Conservation (phyloP, 805 yeast genomes). For the Wickerhamiella parazyma region DNA sequence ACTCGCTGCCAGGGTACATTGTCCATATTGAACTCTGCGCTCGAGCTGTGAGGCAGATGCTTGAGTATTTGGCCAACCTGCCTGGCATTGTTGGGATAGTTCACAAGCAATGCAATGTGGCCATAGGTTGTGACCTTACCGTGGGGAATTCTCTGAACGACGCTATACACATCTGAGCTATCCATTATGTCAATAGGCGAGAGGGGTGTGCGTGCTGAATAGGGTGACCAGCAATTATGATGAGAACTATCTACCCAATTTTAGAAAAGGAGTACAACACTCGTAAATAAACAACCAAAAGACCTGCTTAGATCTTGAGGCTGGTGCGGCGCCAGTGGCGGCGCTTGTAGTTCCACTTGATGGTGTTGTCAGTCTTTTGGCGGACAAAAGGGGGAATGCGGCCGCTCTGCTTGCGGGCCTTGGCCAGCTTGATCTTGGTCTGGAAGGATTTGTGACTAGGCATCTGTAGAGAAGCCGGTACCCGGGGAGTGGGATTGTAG, state of each 20-base stretch:
- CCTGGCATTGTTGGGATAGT: conserved; percentile 52
- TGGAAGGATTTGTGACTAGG: conserved; percentile 76
- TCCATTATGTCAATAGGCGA: not conserved
- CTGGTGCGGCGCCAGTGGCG: conserved; percentile 99
- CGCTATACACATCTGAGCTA: conserved; percentile 35
- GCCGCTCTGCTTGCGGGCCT: conserved; percentile 98
- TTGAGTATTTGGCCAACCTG: conserved; percentile 65
- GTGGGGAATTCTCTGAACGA: conserved; percentile 40
- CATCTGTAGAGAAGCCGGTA: conserved; percentile 11
- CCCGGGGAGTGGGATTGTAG: conserved; percentile 1
- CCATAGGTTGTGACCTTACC: conserved; percentile 65
- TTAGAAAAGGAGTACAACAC: conserved; percentile 1
- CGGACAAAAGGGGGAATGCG: conserved; percentile 99
- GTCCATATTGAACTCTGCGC: conserved; percentile 22
- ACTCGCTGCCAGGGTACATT: conserved; percentile 77
- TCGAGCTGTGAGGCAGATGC: conserved; percentile 27
- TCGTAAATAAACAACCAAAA: conserved; percentile 5
- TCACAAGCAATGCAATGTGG: conserved; percentile 53
- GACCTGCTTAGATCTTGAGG: conserved; percentile 68
- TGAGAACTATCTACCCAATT: conserved; percentile 5
- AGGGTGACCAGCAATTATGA: not conserved
- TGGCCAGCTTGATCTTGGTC: conserved; percentile 97
- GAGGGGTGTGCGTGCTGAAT: too few species aligned
- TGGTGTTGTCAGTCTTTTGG: conserved; percentile 92
- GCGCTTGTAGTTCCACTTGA: conserved; percentile 91